Base-by-base conservation (phyloP, 768 basidiomycete genomes). In the Boletus vinaceobasis region DNA sequence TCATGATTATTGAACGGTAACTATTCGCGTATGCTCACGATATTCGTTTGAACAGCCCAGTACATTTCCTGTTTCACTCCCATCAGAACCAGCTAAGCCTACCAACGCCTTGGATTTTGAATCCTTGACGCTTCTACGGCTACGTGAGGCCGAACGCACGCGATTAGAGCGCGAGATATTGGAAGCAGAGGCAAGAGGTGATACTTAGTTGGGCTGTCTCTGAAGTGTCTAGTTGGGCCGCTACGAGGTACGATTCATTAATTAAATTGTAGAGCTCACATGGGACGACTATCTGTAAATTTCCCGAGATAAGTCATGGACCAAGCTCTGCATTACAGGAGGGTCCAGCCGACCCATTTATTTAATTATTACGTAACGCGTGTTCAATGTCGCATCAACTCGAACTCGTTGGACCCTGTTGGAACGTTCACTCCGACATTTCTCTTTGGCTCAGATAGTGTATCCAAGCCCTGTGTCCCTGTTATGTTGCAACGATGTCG, bases 71-170 rank as follows among this genome's bases (percentile, higher is more conserved):
- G 10, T 52, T 27, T 31, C 62, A 19, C 40, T 61, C 21, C 50
- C 55, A n/a, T 43, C 65, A 29, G 56, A 65, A 21, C 56, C 65
- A 17, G 39, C 62, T n/a, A 67, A 64, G 21, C 32, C 70, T n/a
- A 46, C 66, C 21, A 63, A 75, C 11, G 80, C 79, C 2, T 60
- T 92, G 45, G 88, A 92, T 65, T 93, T 86, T 52, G 91, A 93
- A 70, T 82, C 86, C 3, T 64, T 92, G 55, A 93, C 89, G 1
- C 75, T 93, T 35, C 80, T 93, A 78, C 81, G 90, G 5, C 74
- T 94, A 66, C 77, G 90, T 35, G 88, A 93, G 64, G 89, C 90
- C 0, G 91, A 93, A 67, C 77, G 87, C 37, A 86, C 84, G 58
- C 75, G 86, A 42, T 66, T 94, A 26, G 91, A 93, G 66, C 76